phyloP scores from a whole-genome alignment of 495 filamentous ascomycete genomes.

The Podospora sp. region DNA sequence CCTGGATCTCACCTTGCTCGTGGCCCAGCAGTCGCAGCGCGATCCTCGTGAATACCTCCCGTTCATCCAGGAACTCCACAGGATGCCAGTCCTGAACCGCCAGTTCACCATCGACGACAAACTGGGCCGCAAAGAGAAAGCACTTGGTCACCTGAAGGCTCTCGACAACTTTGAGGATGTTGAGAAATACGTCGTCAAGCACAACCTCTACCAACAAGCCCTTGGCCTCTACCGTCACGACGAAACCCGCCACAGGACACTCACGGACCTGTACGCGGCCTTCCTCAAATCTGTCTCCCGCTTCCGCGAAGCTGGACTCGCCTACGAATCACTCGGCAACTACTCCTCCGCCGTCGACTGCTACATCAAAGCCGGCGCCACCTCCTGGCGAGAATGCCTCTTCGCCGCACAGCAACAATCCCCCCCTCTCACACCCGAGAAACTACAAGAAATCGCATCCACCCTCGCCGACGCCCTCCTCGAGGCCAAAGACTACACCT shows the following conservation, averaged over 20 bases:
- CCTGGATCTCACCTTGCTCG: constrained; percentile 82
- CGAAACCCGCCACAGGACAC: constrained; percentile 51
- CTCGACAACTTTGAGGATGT: constrained; percentile 72
- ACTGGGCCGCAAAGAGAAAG: constrained; percentile 73
- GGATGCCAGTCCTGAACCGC: constrained; percentile 65
- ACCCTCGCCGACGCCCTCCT: constrained; percentile 70
- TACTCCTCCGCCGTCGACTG: constrained; percentile 71
- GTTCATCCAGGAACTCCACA: constrained; percentile 84
- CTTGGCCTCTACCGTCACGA: constrained; percentile 85
- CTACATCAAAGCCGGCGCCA: constrained; percentile 72
- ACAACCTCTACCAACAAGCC: constrained; percentile 75
- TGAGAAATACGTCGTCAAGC: constrained; percentile 71
- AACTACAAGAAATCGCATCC: constrained; percentile 64
- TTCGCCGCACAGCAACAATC: constrained; percentile 67
- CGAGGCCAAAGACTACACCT: constrained; percentile 78
- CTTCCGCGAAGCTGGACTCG: constrained; percentile 82
- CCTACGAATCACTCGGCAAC: constrained; percentile 82
- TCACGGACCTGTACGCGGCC: constrained; percentile 76
- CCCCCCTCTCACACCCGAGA: constrained; percentile 57
- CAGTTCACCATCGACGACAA: constrained; percentile 88
- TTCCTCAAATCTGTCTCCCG: constrained; percentile 72
- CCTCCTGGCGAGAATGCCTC: constrained; percentile 85
- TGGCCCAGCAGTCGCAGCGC: constrained; percentile 94
- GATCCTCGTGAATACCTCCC: constrained; percentile 96
- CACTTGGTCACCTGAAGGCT: constrained; percentile 71